Evolutionary conservation across 2,329 filamentous ascomycete species (phyloP).

Genomic region (Neopestalotiopsis sp.): DNA sequence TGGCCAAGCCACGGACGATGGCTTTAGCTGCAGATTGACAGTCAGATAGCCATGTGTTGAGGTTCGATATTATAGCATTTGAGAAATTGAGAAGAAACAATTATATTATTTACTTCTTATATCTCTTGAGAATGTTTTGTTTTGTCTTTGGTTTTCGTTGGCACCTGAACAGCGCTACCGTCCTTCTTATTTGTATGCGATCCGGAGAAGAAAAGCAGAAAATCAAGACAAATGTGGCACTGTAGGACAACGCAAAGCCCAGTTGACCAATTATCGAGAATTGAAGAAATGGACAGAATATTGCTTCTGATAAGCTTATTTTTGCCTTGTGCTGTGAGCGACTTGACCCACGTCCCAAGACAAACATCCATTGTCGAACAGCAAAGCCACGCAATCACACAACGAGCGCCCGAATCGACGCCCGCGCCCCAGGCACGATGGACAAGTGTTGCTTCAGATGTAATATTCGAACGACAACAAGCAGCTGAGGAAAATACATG

Average conservation of each 20-base stretch:
- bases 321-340: background rate
- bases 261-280: too few relatives aligned
- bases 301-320: background rate
- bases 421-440: conserved; percentile 8
- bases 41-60: background rate
- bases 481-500: conserved; percentile 12
- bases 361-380: conserved; percentile 6
- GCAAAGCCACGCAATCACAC: background rate
- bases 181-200: too few relatives aligned
- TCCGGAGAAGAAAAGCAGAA: too few relatives aligned
- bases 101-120: too few relatives aligned
- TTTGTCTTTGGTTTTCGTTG: too few relatives aligned
- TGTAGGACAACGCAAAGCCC: too few relatives aligned
- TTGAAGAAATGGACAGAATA: background rate
- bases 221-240: too few relatives aligned
- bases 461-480: conserved; percentile 8
- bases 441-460: background rate
- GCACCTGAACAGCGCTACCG: too few relatives aligned
- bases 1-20: background rate
- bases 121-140: too few relatives aligned
- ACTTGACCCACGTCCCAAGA: background rate
- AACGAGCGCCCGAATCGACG: conserved; percentile 1
- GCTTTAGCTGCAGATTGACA: background rate
- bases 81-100: background rate
- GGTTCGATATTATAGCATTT: background rate